Percentiles rank a stretch among this genome's conserved stretches.
phyloP scores from a whole-genome alignment of 805 yeast genomes.

The Candida multigemmis region DNA sequence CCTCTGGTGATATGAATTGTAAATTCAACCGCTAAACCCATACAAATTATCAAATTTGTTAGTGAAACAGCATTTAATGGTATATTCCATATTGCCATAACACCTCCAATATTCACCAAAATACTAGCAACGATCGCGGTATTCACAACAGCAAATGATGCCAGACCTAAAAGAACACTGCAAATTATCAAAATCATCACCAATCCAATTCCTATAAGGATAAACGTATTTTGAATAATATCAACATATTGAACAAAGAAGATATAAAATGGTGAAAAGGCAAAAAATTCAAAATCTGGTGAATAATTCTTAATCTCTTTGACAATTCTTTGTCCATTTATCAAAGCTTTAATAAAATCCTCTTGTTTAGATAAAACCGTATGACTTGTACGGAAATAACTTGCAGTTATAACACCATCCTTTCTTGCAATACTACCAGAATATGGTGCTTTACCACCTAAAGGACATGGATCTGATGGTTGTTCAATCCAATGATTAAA shows the following conservation, averaged over 20 bases:
- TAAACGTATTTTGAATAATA: slow-evolving; percentile 50
- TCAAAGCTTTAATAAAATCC: slow-evolving; percentile 77
- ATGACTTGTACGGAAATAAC: slow-evolving; percentile 77
- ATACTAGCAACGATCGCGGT: slow-evolving; percentile 54
- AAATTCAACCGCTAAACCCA: slow-evolving; percentile 90
- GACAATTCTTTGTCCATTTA: slow-evolving; percentile 59
- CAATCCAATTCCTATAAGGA: slow-evolving; percentile 45
- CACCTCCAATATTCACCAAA: slow-evolving; percentile 66
- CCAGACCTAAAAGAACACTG: slow-evolving; percentile 56
- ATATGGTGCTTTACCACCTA: slow-evolving; percentile 95
- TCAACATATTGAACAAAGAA: slow-evolving; percentile 83
- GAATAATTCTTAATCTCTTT: slow-evolving; percentile 40
- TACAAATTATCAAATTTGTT: slow-evolving; percentile 86
- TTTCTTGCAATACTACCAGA: slow-evolving; percentile 44
- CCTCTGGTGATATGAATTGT: slow-evolving; percentile 82
- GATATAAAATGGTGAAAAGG: slow-evolving; percentile 88
- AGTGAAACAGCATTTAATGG: slow-evolving; percentile 82
- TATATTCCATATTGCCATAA: slow-evolving; percentile 67
- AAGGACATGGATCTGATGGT: slow-evolving; percentile 82
- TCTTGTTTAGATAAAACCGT: slow-evolving; percentile 69
- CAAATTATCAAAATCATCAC: slow-evolving; percentile 44
- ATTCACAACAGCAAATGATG: slow-evolving; percentile 48
- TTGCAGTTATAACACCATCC: slow-evolving; percentile 37
- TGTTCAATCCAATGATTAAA: slow-evolving; percentile 79
- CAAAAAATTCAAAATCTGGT: slow-evolving; percentile 50